Evolutionary conservation across 2,329 filamentous ascomycete genomes (phyloP).

Genomic region (Colletotrichum sp.): DNA sequence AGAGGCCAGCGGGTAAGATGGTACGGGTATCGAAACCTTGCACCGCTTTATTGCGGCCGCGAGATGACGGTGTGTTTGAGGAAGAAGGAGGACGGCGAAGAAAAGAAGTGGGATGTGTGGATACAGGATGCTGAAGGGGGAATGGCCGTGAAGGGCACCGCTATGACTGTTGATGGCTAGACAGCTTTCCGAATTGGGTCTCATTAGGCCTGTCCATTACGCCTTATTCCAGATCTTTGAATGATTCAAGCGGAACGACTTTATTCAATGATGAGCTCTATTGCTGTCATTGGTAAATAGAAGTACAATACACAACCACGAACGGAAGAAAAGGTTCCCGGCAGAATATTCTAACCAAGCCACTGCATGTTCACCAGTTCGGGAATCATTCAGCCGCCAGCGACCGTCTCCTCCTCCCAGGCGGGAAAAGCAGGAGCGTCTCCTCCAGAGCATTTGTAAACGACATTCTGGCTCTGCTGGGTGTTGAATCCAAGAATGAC

Average conservation of each 20-base stretch:
- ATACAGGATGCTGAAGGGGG: slow-evolving; percentile 66
- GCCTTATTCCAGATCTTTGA: background rate
- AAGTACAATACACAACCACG: background rate
- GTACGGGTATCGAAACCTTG: slow-evolving; percentile 81
- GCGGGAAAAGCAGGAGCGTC: background rate
- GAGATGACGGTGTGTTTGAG: slow-evolving; percentile 73
- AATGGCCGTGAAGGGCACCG: slow-evolving; percentile 66
- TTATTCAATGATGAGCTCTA: background rate
- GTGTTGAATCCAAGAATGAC: background rate
- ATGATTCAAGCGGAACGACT: background rate
- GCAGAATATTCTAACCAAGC: background rate
- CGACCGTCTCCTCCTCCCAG: background rate
- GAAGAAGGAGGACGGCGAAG: slow-evolving; percentile 42
- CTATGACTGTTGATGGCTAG: slow-evolving; percentile 13
- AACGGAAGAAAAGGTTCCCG: background rate
- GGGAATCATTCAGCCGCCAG: background rate
- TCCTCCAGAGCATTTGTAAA: background rate
- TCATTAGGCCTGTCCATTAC: background rate
- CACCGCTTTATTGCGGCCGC: slow-evolving; percentile 80
- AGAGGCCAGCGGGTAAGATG: slow-evolving; percentile 44
- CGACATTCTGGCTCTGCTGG: background rate
- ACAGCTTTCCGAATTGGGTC: background rate
- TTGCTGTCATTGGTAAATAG: background rate
- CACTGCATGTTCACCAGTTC: background rate
- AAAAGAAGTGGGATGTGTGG: slow-evolving; percentile 64